Conservation (phyloP, 73 alveolate species). For the Blepharisma japonicum region DNA sequence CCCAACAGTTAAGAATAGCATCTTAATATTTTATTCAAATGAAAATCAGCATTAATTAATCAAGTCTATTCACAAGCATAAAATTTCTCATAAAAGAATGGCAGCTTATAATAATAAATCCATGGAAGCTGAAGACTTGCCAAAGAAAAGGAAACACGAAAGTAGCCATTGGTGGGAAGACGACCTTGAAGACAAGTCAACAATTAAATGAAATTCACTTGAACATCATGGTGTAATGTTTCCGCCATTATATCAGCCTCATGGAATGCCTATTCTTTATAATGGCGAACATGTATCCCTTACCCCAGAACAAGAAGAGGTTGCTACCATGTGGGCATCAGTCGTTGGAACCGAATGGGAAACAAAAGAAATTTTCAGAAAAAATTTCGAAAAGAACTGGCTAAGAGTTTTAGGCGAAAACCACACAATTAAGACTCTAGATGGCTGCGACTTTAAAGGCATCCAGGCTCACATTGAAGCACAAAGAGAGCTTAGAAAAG, state of each 20-base stretch:
- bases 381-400: conserved; percentile 81
- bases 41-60: too few relatives aligned
- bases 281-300: conserved; percentile 66
- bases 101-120: too few relatives aligned
- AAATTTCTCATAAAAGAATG: too few relatives aligned
- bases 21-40: too few relatives aligned
- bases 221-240: conserved; percentile 97
- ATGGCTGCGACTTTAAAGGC: conserved; percentile 87
- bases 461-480: conserved; percentile 70
- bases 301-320: conserved; percentile 92
- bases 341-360: conserved; percentile 83
- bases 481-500: conserved; percentile 65
- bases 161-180: conserved; percentile 36
- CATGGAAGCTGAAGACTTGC: background rate
- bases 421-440: conserved; percentile 59
- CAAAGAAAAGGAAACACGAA: conserved; percentile 53
- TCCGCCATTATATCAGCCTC: conserved; percentile 86
- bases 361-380: conserved; percentile 66
- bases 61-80: too few relatives aligned
- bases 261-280: conserved; percentile 77
- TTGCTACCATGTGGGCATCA: conserved; percentile 93
- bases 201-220: conserved; percentile 78
- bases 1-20: too few relatives aligned
- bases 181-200: conserved; percentile 67
- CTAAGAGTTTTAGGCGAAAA: conserved; percentile 59